Evolutionary conservation across 805 yeast species (phyloP), one percentile per base, ranked within the genome.

Genomic region (Candida qinlingensis): DNA sequence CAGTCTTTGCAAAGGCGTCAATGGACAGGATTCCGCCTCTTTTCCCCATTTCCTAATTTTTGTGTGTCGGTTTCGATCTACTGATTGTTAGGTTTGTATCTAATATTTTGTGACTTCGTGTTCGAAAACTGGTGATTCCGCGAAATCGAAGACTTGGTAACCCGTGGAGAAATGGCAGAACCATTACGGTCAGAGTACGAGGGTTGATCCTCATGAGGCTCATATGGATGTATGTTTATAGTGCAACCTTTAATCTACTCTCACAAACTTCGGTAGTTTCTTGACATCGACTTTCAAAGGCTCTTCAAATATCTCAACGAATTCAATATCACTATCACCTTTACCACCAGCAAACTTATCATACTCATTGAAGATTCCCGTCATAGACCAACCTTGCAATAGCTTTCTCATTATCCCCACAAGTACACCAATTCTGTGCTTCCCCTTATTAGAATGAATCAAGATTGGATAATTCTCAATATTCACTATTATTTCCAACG

Each of bases 381-480:
- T 83, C 58, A 88, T 74, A 50, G 94, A 81, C 99, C 99, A 92
- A 2, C 95, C 95, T 66, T 90, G 97, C 41, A 90, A 69, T 45
- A 85, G 64, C 61, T 88, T 89, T 43, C 99, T 70, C 76, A 92
- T 82, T 31, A 89, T 74, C 0, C 97, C 99, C n/a, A 91, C 95
- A 39, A 91, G 72, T 1, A 94, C 91, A 0, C 98, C 98, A 3
- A 89, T 91, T 39, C 99, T 69, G 64, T 92, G 99, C 65, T 94
- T 94, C 2, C 99, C 99, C 69, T 92, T 92, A 66, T 94, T 89
- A 4, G 97, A 89, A 64, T 94, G 98, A 10, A 92, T 78, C 48
- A 92, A 71, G 10, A 92, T 80, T 1, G 99, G 99, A 62, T 85
- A 88, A 63, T 90, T 90, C 11, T 81, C 79, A 42, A 72, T 73